These are phyloP conservation scores for Mycena amicta DNA, from an alignment of 768 basidiomycete species.

Conservation along the genomic window DNA sequence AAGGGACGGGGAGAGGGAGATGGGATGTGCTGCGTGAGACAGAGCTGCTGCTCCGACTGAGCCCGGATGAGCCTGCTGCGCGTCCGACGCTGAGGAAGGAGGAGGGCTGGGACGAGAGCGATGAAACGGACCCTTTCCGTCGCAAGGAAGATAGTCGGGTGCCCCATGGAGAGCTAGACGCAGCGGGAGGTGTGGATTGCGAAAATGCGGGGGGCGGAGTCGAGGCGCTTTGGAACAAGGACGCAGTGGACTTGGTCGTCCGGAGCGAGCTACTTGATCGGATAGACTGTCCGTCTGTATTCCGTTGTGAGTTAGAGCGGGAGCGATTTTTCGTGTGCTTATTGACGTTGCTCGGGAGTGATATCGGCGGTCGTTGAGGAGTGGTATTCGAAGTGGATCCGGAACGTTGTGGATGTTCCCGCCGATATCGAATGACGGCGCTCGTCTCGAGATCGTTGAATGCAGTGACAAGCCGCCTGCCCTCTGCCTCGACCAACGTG, in stretches of 20 bases:
- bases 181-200: constrained; percentile 26
- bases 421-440: constrained; percentile 50
- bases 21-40: constrained; percentile 47
- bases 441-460: constrained; percentile 69
- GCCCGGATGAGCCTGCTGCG: constrained; percentile 6
- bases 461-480: constrained; percentile 61
- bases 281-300: constrained; percentile 13
- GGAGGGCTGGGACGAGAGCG: constrained; percentile 52
- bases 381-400: constrained; percentile 30
- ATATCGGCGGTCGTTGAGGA: constrained; percentile 24
- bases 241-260: constrained; percentile 14
- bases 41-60: constrained; percentile 15
- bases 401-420: constrained; percentile 40
- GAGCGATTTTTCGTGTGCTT: constrained; percentile 1
- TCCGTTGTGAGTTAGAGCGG: constrained; percentile 10
- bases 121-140: constrained; percentile 55
- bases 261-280: constrained; percentile 19
- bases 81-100: constrained; percentile 21
- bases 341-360: background rate
- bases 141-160: constrained; percentile 31
- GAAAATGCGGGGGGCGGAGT: constrained; percentile 19
- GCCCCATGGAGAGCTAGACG: constrained; percentile 33
- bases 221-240: constrained; percentile 5
- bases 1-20: constrained; percentile 40
- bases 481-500: constrained; percentile 64